Base-by-base conservation (phyloP, 257 asterid species). In the Capsicum rhomboideum region DNA sequence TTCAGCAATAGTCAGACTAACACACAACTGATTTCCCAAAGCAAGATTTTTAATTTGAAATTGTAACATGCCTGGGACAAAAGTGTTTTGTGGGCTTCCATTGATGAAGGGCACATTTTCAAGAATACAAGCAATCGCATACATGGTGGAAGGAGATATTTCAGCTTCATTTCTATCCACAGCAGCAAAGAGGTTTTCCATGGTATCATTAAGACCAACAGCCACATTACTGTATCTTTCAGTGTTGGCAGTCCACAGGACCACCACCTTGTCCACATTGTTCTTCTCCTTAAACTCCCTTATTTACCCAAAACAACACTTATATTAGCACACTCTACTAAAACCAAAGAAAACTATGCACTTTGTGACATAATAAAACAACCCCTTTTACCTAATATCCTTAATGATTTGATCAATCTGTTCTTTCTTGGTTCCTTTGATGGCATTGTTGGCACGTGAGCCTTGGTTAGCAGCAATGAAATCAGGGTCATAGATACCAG, bases 41-140 rank as follows among this genome's bases (percentile, higher is more conserved):
- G 46, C 55, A 44, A 46, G 56, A 42, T 10, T 40, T 21, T n/a
- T 12, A 42, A 21, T 3, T 44, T 21, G 44, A 23, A 4, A 75
- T 8, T 14, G 17, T 2, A 26, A 75, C 12, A 83, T 17, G 94
- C 99, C 99, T 55, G 99, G 98, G 23, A 97, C 99, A 74, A 97
- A 97, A 78, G 99, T 97, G 93, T 97, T 97, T 58, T 97, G 99
- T 17, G 99, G 99, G 94, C 98, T 97, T 40, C 99, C 99, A 79
- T 94, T 97, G 87, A 97, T 92, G 82, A 91, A 95, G 13, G 99
- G 99, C 53, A 95, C 92, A 78, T 95, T 90, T 86, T 95, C 98
- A 80, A 92, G 93, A 75, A 92, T 71, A 78, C 99, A 95, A 77
- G 98, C 99, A 1, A 95, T 89, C 37, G 92, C 97, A 80, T 86